phyloP scores from a whole-genome alignment of 106 monocot genomes.

The Agapanthus africanus region DNA sequence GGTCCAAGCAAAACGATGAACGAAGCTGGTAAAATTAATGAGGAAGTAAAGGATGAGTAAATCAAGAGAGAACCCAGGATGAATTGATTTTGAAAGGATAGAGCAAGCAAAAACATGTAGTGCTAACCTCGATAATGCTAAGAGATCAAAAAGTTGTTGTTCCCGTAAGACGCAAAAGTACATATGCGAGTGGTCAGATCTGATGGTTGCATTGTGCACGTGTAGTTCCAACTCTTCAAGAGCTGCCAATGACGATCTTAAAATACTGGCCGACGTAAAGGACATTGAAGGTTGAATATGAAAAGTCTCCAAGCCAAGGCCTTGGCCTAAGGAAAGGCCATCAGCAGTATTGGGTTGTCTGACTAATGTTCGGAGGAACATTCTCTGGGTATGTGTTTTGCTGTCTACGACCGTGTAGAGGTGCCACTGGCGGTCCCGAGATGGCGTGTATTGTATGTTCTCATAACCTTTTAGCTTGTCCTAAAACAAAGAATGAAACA shows the following conservation, averaged over 20 bases:
- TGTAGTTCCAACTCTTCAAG: conserved; percentile 92
- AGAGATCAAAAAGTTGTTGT: conserved; percentile 69
- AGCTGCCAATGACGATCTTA: conserved; percentile 70
- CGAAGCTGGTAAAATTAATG: too few species aligned
- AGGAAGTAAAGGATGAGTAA: too few species aligned
- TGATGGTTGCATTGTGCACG: conserved; percentile 59
- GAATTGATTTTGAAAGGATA: too few species aligned
- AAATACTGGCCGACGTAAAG: conserved; percentile 66
- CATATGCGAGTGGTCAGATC: conserved; percentile 93
- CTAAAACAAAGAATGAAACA: conserved; percentile 24
- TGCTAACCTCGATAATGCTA: conserved; percentile 61
- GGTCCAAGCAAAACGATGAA: too few species aligned
- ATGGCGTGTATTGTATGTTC: conserved; percentile 84
- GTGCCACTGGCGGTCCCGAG: conserved; percentile 97
- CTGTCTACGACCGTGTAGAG: conserved; percentile 67
- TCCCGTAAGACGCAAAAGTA: conserved; percentile 82
- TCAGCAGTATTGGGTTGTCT: conserved; percentile 57
- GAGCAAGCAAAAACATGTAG: background rate
- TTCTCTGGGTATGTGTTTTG: conserved; percentile 59
- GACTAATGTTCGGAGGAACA: conserved; percentile 92
- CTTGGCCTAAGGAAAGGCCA: conserved; percentile 36
- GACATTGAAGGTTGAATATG: conserved; percentile 35
- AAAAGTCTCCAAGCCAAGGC: conserved; percentile 32
- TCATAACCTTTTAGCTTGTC: conserved; percentile 82
- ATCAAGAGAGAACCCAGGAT: too few species aligned